A percentile compares a stretch with the other conserved stretches of the same genome.
Conservation (phyloP, 2,329 filamentous ascomycete species). For the Alternaria metachromatica region DNA sequence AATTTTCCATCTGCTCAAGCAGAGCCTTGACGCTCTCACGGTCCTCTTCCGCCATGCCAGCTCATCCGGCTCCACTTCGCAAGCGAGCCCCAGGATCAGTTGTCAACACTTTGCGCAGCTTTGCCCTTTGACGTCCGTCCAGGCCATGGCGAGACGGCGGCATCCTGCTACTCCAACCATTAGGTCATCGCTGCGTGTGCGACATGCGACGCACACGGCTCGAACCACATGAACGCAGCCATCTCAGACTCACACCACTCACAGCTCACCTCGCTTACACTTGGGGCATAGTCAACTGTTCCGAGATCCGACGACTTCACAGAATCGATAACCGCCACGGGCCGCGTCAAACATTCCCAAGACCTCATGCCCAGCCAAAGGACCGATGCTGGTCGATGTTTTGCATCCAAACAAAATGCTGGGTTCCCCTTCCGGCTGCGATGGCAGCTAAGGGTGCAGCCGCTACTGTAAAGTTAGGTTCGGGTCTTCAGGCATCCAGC, state of each 20-base stretch:
- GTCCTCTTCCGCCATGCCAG: conserved; percentile 16
- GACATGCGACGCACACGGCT: conserved; percentile 11
- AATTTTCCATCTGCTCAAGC: conserved; percentile 1
- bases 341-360: conserved; percentile 6
- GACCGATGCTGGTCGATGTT: neutral
- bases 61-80: conserved; percentile 24
- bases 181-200: conserved; percentile 25
- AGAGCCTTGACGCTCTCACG: conserved; percentile 5
- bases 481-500: conserved; percentile 3
- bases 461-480: conserved; percentile 4
- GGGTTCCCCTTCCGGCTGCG: neutral
- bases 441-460: conserved; percentile 8
- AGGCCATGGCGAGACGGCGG: conserved; percentile 21
- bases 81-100: conserved; percentile 17
- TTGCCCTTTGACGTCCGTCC: conserved; percentile 18
- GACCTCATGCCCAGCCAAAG: neutral
- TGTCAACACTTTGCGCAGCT: conserved; percentile 5
- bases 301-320: conserved; percentile 15
- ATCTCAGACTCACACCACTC: conserved; percentile 37
- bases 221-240: conserved; percentile 17
- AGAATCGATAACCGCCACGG: conserved; percentile 10
- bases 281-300: conserved; percentile 3
- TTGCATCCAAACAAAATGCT: conserved; percentile 1
- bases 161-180: conserved; percentile 18
- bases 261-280: conserved; percentile 6